phyloP scores from a whole-genome alignment of 768 basidiomycete species.

The Myochromella boudieri region DNA sequence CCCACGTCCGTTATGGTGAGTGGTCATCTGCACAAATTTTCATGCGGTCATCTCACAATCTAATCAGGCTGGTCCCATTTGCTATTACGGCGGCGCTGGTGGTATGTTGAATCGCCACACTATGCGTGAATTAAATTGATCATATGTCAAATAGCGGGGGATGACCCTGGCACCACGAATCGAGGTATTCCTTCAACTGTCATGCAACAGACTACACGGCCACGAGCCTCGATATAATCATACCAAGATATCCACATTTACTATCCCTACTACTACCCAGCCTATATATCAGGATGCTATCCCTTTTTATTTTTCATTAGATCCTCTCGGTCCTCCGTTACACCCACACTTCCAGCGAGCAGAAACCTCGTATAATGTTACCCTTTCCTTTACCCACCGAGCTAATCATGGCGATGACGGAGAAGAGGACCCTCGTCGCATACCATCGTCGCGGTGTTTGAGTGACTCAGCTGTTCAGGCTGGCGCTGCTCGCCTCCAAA shows the following conservation, averaged over 20 bases:
- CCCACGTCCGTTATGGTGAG: constrained; percentile 50
- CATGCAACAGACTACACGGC: constrained; percentile 58
- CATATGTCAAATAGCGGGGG: constrained; percentile 55
- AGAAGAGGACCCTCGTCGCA: constrained; percentile 30
- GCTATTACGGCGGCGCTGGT: constrained; percentile 63
- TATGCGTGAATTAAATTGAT: constrained; percentile 11
- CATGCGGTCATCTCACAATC: background rate
- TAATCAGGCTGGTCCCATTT: constrained; percentile 73
- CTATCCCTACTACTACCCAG: constrained; percentile 6
- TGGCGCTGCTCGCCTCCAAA: constrained; percentile 70
- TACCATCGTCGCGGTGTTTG: constrained; percentile 38
- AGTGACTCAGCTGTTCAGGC: constrained; percentile 63
- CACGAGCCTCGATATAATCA: constrained; percentile 45
- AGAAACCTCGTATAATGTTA: constrained; percentile 6
- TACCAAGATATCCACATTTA: constrained; percentile 21
- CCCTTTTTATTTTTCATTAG: constrained; percentile 28
- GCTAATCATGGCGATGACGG: background rate
- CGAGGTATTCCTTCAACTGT: constrained; percentile 76
- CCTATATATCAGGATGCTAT: constrained; percentile 9
- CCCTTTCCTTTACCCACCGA: background rate
- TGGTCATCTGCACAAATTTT: background rate
- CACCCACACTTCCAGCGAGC: constrained; percentile 15
- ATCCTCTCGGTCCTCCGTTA: constrained; percentile 31
- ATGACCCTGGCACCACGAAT: constrained; percentile 84
- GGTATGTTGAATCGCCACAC: constrained; percentile 41